phyloP scores from a whole-genome alignment of 2,329 filamentous ascomycete species.

The Fusarium staphyleae region DNA sequence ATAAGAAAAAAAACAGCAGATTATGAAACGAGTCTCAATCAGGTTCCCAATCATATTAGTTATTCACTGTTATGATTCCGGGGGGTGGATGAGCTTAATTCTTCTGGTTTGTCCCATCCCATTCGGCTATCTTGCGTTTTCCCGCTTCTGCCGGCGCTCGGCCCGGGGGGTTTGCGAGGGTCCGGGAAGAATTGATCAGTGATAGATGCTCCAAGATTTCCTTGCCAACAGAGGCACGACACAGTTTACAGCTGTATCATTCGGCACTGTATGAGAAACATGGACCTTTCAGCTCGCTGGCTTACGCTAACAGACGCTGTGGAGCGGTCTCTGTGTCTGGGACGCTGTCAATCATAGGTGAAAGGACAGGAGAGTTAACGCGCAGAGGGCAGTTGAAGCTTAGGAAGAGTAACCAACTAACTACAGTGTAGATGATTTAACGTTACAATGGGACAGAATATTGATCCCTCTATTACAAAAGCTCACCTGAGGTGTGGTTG shows the following conservation, averaged over 20 bases:
- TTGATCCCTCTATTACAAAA: too few relatives aligned
- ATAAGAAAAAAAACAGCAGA: constrained; percentile 7
- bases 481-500: too few relatives aligned
- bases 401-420: not conserved
- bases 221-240: not conserved
- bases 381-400: not conserved
- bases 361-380: not conserved
- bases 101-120: constrained; percentile 3
- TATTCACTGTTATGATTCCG: too few relatives aligned
- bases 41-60: not conserved
- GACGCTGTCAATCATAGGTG: not conserved
- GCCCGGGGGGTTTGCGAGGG: constrained; percentile 3
- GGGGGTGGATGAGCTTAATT: constrained; percentile 4
- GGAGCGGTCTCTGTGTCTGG: not conserved
- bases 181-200: too few relatives aligned
- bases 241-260: not conserved
- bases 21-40: constrained; percentile 2
- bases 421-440: too few relatives aligned
- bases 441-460: too few relatives aligned
- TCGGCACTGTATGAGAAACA: constrained; percentile 8
- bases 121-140: constrained; percentile 13
- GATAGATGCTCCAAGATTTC: too few relatives aligned
- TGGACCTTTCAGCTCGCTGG: not conserved
- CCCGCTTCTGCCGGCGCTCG: constrained; percentile 4
- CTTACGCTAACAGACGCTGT: constrained; percentile 12